Percentiles rank a stretch among this genome's conserved stretches.
Conservation (phyloP, 2,329 filamentous ascomycete genomes). For the Thielaviopsis euricoi region DNA sequence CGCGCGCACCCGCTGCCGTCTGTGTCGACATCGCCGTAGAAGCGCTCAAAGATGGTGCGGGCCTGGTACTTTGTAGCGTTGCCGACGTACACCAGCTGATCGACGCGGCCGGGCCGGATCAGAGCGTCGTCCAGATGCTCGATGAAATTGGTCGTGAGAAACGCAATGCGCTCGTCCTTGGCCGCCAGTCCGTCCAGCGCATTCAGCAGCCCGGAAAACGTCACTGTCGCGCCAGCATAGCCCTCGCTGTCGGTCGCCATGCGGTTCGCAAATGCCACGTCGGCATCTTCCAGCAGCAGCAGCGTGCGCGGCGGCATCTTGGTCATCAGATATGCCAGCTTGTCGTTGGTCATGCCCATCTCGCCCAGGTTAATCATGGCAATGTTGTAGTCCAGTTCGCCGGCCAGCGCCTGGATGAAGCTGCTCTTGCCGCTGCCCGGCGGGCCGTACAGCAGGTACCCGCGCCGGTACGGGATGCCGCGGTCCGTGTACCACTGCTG, state of each 20-base stretch:
- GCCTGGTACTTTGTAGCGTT: slow-evolving; percentile 80
- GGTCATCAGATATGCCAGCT: slow-evolving; percentile 69
- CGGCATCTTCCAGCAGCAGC: slow-evolving; percentile 74
- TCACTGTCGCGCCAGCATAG: slow-evolving; percentile 75
- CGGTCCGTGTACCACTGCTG: slow-evolving; percentile 83
- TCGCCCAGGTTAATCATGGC: slow-evolving; percentile 86
- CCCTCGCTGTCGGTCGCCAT: slow-evolving; percentile 64
- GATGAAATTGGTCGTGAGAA: slow-evolving; percentile 88
- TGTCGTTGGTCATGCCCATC: slow-evolving; percentile 75
- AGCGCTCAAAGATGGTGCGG: slow-evolving; percentile 77
- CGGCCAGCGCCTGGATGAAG: slow-evolving; percentile 88
- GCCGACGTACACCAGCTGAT: slow-evolving; percentile 81
- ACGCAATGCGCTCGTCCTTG: slow-evolving; percentile 83
- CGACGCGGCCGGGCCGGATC: slow-evolving; percentile 78
- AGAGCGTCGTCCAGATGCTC: slow-evolving; percentile 79
- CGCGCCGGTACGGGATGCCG: slow-evolving; percentile 83
- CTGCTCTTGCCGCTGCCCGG: slow-evolving; percentile 88
- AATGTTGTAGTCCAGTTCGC: slow-evolving; percentile 82
- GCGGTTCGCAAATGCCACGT: slow-evolving; percentile 77
- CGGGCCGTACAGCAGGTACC: slow-evolving; percentile 77
- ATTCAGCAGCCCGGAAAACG: slow-evolving; percentile 80
- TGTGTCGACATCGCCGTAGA: slow-evolving; percentile 69
- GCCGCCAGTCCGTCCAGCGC: slow-evolving; percentile 84
- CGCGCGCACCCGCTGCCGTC: slow-evolving; percentile 43
- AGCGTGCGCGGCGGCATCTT: slow-evolving; percentile 72